Conservation (phyloP, 768 basidiomycete genomes). For the Psilocybe sp. region DNA sequence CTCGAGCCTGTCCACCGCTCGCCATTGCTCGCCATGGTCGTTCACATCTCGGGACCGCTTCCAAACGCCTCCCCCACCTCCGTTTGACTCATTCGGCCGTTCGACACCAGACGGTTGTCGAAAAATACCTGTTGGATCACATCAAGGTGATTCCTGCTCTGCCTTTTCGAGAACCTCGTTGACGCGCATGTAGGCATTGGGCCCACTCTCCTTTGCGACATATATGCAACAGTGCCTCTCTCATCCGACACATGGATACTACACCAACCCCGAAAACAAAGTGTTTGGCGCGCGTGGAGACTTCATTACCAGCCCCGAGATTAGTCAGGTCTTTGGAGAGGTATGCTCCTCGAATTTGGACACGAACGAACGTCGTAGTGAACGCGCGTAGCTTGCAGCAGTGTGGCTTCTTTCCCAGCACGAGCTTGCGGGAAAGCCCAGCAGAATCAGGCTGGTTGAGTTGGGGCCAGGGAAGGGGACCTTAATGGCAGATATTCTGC, state of each 20-base stretch:
- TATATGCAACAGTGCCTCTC: conserved; percentile 92
- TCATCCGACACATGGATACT: conserved; percentile 91
- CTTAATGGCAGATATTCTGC: conserved; percentile 82
- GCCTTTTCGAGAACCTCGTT: conserved; percentile 2
- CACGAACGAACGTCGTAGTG: conserved; percentile 32
- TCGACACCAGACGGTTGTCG: conserved; percentile 40
- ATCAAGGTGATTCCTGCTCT: conserved; percentile 53
- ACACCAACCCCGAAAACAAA: conserved; percentile 68
- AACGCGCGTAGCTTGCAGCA: conserved; percentile 64
- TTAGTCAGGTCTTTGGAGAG: conserved; percentile 95
- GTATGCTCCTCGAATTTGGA: conserved; percentile 39
- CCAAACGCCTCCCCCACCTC: too few relatives aligned
- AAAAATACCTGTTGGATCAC: conserved; percentile 66
- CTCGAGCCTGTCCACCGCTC: too few relatives aligned
- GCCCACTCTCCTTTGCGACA: conserved; percentile 81
- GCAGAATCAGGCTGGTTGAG: conserved; percentile 72
- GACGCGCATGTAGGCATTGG: conserved; percentile 55
- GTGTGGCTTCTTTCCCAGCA: conserved; percentile 86
- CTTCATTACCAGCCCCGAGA: conserved; percentile 96
- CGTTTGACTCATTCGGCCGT: conserved; percentile 9
- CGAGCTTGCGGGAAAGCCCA: conserved; percentile 46
- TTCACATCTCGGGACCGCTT: too few relatives aligned
- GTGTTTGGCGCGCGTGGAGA: conserved; percentile 89
- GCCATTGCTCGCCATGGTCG: too few relatives aligned
- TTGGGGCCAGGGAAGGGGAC: conserved; percentile 95